Conservation (phyloP, 352 stramenopile genomes). For the Pythium myriotylum region DNA sequence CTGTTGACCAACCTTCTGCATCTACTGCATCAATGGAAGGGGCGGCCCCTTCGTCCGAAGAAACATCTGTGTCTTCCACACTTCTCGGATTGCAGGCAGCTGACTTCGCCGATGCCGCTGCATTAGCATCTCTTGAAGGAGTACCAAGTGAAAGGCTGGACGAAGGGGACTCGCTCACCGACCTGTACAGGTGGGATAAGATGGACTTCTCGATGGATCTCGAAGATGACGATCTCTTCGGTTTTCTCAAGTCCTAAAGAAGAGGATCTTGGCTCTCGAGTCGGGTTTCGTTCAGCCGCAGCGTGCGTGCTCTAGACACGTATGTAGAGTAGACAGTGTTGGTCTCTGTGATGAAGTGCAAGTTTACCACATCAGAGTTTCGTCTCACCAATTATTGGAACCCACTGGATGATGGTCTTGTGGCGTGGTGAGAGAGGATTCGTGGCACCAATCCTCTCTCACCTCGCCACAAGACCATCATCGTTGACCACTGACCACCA, state of each 20-base stretch:
- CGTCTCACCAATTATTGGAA: no score
- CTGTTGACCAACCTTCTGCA: neutral
- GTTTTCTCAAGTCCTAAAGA: conserved; percentile 79
- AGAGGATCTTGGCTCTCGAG: no score
- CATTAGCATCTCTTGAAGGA: conserved; percentile 33
- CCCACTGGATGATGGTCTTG: no score
- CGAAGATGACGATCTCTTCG: conserved; percentile 86
- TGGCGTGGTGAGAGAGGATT: no score
- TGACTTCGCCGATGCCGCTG: conserved; percentile 13
- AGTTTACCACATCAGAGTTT: no score
- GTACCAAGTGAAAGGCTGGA: conserved; percentile 21
- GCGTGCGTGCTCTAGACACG: no score
- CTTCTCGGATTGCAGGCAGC: conserved; percentile 12
- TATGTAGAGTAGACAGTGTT: no score
- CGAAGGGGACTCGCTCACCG: conserved; percentile 54
- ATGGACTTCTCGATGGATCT: conserved; percentile 84
- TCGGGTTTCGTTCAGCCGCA: no score
- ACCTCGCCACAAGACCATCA: no score
- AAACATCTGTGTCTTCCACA: conserved; percentile 22
- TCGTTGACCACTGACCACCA: no score
- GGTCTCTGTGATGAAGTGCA: no score
- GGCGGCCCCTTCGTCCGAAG: conserved; percentile 16
- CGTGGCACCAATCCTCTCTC: no score
- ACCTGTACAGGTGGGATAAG: conserved; percentile 77
- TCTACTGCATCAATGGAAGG: neutral